phyloP scores from a whole-genome alignment of 768 basidiomycete genomes.

The Gloeostereum incarnatum region DNA sequence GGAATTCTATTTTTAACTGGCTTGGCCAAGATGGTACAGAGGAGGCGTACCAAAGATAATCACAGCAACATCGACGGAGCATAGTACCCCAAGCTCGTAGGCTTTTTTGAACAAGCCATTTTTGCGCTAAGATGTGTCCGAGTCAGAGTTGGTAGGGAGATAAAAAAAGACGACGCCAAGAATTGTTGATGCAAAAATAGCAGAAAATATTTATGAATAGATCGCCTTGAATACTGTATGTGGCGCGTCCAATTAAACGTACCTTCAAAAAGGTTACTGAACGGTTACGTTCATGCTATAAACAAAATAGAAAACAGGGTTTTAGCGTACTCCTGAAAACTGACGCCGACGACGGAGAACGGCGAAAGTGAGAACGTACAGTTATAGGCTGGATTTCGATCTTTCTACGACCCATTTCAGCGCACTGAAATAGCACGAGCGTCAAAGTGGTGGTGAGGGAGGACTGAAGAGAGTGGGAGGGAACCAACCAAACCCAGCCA shows the following conservation, averaged over 20 bases:
- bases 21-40: too few species aligned
- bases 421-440: too few species aligned
- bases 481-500: too few species aligned
- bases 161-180: conserved; percentile 7
- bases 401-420: conserved; percentile 67
- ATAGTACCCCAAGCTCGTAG: conserved; percentile 70
- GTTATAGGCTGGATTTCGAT: conserved; percentile 72
- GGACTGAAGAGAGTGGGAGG: too few species aligned
- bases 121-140: conserved; percentile 39
- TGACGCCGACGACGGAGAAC: conserved; percentile 1
- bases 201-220: conserved; percentile 2
- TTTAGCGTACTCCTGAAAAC: not conserved
- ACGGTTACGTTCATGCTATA: conserved; percentile 66
- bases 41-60: conserved; percentile 67
- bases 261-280: conserved; percentile 73
- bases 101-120: conserved; percentile 76
- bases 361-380: conserved; percentile 26
- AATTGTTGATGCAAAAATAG: conserved; percentile 3
- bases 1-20: too few species aligned
- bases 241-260: too few species aligned
- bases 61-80: conserved; percentile 67
- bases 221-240: too few species aligned
- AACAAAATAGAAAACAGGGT: conserved; percentile 5
- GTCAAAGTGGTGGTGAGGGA: too few species aligned
- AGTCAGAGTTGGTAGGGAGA: conserved; percentile 1